Base-by-base conservation (phyloP, 495 filamentous ascomycete species). In the Aspergillus biplanus region DNA sequence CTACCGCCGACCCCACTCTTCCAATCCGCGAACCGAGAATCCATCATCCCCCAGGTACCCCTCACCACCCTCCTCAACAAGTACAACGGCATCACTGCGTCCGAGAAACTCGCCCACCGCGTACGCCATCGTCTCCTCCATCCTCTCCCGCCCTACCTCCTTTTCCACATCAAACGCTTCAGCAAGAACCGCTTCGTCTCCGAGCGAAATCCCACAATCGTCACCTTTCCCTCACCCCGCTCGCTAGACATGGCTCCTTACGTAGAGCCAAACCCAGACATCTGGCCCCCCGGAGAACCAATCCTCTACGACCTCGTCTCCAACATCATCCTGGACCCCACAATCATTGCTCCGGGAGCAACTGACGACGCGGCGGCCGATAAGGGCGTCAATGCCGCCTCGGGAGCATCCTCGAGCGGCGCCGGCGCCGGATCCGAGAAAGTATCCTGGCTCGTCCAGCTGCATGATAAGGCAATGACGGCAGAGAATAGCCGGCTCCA, bases 151-250 rank as follows among this genome's bases (percentile, higher is more conserved):
- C 96, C 93, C 2, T 98, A 89, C 69, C 84, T 99, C 16, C 81
- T 96, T 39, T 94, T 99, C 79, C 93, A 98, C 77, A 88, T 99
- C 81, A 98, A 98, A 76, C 91, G 95, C 46, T 99, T 99, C 85
- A 90, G 86, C 69, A 86, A 88, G 61, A 99, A 99, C 81, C 94
- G 97, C 65, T 98, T 98, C 73, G 92, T 98, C 33, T 81, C 87
- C 4, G 96, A 99, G 76, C 90, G 95, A 37, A 99, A 98, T 75
- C 95, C 93, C 5, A 98, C 96, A 0, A 99, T 99, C 71, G 95
- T 99, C 59, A 97, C 93, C 8, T 97, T 98, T 77, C 90, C 91
- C 59, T 86, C 88, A 4, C 77, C 81, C 11, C 84, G 89, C 60
- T 87, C 86, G 32, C 85, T 99, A 15, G 92, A 99, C 70, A 87